Evolutionary conservation across 305 asterid species (phyloP), one percentile per base, ranked within the genome.

Genomic region (Rubia occidens): DNA sequence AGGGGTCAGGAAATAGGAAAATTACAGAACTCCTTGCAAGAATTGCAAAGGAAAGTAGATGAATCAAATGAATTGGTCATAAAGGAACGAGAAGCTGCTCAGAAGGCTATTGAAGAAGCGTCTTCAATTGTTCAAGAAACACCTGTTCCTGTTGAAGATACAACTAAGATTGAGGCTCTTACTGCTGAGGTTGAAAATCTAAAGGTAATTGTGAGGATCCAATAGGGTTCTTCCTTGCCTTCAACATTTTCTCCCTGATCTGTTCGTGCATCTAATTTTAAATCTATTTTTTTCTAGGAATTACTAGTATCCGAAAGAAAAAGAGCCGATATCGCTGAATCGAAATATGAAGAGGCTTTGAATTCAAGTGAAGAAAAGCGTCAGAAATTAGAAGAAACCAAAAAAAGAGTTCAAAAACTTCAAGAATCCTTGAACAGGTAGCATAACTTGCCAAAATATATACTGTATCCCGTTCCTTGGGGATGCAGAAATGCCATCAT

Each of bases 381-480:
- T 75, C 86, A 79, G 83, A 87, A 89, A 85, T 75, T 94, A 61
- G 99, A 90, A 70, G 97, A 94, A 77, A 81, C 95, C 58, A 95
- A 94, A 79, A 94, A 78, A 76, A 79, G 86, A 81, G 93, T 85
- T 74, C 83, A 84, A 43, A 91, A 87, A 70, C 95, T 94, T 78
- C 95, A 94, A 87, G 97, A 89, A 75, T 83, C 97, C 70, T 75
- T 90, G 81, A 90, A 76, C 88, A 90, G 96, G 99, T 90, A 84
- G 67, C 69, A 58, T 49, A 58, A 72, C 68, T 73, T 56, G 59
- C 60, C 44, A 40, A 54, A 58, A 26, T 21, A 13, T 39, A 44
- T 63, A 8, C 21, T 64, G 51, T 75, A 11, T 68, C 43, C 20
- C 35, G 8, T 35, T 67, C 8, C 13, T 53, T 67, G 40, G 54